A percentile compares a stretch with the other conserved stretches of the same genome.
Conservation (phyloP, 2,329 filamentous ascomycete genomes). For the Dothideomycetes sp. region DNA sequence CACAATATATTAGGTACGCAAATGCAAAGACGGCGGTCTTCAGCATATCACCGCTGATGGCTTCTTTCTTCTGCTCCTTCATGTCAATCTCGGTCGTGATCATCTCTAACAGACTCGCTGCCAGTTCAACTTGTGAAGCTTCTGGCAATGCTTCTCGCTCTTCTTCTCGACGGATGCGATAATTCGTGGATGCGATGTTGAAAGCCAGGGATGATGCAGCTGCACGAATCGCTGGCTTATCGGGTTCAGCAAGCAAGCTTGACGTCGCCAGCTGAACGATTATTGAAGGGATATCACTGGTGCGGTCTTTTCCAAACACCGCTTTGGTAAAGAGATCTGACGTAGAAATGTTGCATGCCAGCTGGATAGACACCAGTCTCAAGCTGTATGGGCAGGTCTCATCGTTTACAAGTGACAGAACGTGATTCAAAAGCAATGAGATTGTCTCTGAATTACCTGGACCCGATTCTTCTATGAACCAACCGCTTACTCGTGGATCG, state of each 20-base stretch:
- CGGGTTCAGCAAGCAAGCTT: constrained; percentile 63
- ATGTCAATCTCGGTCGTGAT: constrained; percentile 41
- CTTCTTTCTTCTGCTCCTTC: constrained; percentile 36
- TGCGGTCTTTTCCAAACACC: constrained; percentile 15
- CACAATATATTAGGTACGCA: constrained; percentile 66
- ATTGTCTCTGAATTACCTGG: constrained; percentile 44
- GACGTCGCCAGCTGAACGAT: constrained; percentile 63
- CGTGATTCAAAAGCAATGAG: constrained; percentile 49
- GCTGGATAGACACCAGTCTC: constrained; percentile 72
- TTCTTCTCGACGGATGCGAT: constrained; percentile 52
- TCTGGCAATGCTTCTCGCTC: constrained; percentile 53
- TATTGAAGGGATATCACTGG: constrained; percentile 39
- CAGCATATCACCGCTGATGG: constrained; percentile 51
- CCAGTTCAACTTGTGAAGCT: constrained; percentile 68
- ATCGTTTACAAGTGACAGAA: constrained; percentile 46
- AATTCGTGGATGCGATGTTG: constrained; percentile 67
- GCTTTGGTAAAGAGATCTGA: constrained; percentile 57
- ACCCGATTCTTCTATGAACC: constrained; percentile 63
- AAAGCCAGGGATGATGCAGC: constrained; percentile 76
- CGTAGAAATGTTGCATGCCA: constrained; percentile 77
- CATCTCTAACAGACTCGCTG: constrained; percentile 65
- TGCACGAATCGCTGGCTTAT: constrained; percentile 64
- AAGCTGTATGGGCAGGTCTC: constrained; percentile 65
- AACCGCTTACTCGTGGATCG: constrained; percentile 71
- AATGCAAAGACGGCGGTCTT: constrained; percentile 69